A percentile compares a stretch with the other conserved stretches of the same genome.
Conservation (phyloP, 2,329 filamentous ascomycete genomes). For the Talaromyces marneffei region DNA sequence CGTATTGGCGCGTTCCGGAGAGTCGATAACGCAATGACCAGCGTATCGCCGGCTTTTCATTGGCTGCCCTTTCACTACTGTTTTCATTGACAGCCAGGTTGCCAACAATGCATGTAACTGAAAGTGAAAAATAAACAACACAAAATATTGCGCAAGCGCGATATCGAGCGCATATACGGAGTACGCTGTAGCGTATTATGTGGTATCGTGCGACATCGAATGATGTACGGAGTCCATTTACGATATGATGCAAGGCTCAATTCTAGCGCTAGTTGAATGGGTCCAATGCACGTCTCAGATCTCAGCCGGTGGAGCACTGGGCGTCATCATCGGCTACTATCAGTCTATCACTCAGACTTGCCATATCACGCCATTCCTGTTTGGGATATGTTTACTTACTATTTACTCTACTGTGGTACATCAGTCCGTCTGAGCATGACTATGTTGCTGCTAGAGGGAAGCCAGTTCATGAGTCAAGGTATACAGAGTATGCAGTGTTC, state of each 20-base stretch:
- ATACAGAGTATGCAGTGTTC: not conserved
- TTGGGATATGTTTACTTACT: not conserved
- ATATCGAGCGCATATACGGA: not conserved
- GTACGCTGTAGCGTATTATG: not conserved
- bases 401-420: too few relatives aligned
- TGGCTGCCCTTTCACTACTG: not conserved
- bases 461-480: not conserved
- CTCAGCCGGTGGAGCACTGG: not conserved
- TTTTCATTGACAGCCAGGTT: not conserved
- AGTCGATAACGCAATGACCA: conserved; percentile 6
- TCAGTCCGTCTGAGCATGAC: too few relatives aligned
- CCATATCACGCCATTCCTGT: not conserved
- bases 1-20: not conserved
- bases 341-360: not conserved
- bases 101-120: not conserved
- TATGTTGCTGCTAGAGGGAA: too few relatives aligned
- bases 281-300: conserved; percentile 8
- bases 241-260: conserved; percentile 6
- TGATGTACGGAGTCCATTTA: not conserved
- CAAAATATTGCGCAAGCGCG: not conserved
- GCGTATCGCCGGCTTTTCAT: not conserved
- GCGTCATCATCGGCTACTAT: conserved; percentile 2
- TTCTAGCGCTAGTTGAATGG: not conserved
- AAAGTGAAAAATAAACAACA: not conserved
- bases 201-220: not conserved